Evolutionary conservation across 176 grass and related monocot genomes (phyloP), one percentile per base, ranked within the genome.

Genomic region (Phyllostachys edulis): DNA sequence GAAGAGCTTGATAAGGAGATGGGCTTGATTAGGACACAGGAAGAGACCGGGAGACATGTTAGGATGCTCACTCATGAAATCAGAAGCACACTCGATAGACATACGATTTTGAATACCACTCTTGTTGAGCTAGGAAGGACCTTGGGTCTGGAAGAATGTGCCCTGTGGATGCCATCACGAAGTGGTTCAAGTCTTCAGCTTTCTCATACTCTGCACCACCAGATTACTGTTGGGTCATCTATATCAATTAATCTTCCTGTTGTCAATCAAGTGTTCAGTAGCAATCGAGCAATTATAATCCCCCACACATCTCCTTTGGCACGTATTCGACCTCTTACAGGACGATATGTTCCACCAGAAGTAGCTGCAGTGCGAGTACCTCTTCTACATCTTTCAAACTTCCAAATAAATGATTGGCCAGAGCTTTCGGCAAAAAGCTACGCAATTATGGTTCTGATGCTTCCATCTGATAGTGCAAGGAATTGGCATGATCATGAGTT

Each of bases 381-480:
- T 61, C 83, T 97, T 18, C 73, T 97, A 4, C 88, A 94, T 85
- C 90, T 97, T 73, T 92, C 90, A 68, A 97, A 97, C 84, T 97
- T 97, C 71, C 90, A 97, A 83, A 90, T 94, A 76, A 92, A 89
- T 86, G 94, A 90, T 42, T 89, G 90, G 88, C 88, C 92, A 40
- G 94, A 97, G 81, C 80, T 88, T 81, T 91, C 89, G 42, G 84
- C 89, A n/a, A 94, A 85, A 80, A 94, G 84, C 69, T 97, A 94
- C 68, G 94, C 92, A 34, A 90, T 97, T 69, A 94, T 97, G 94
- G 88, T 97, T 80, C 80, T 97, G 8, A 92, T 94, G 88, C 94
- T 97, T 74, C 94, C 94, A 57, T 89, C 88, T 26, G 90, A 94
- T 65, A 92, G 92, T 69, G 92, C 92, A 72, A 94, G 94, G 52